Base-by-base conservation (phyloP, 331 rosid genomes). In the Saraca asoca region DNA sequence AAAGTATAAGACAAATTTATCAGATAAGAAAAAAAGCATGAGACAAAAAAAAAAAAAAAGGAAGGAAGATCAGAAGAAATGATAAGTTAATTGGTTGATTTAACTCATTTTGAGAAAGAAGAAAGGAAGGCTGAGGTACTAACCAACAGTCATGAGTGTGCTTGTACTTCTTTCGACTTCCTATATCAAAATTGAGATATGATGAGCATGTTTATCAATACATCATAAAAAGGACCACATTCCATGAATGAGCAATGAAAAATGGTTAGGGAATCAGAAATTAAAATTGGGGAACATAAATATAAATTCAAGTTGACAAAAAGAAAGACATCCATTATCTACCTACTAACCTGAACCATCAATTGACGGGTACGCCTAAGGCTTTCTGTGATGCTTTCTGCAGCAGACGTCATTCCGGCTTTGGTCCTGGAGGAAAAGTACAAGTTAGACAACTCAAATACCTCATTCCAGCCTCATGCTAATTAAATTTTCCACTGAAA, bases 341-440 rank as follows among this genome's bases (percentile, higher is more conserved):
- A 68, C 52, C 61, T 5, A 76, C 82, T 43, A 67, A 90, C 97
- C 95, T 90, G 97, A 80, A 85, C 95, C 97, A 90, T 90, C 64
- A 93, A 72, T 60, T 93, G 98, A 64, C 97, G 98, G 38, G 95
- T 79, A 2, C 96, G 91, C 7, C 96, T 90, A 45, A 90, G 97
- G 90, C 95, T 93, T 43, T 88, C 96, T 0, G 97, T 93, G 65
- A 93, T 88, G 88, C 96, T 87, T 71, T 90, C 98, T 38, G 91
- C 91, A 6, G 98, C 97, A 70, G 97, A 87, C 42, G 96, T 93
- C 95, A 93, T 90, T 61, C 97, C 95, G 51, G 87, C 95, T 68
- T 88, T 90, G 70, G 96, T 90, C 83, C 98, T 89, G 78, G 31
- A 81, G 69, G 62, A 71, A 64, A 51, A 64, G 7, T 24, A 57